phyloP scores from a whole-genome alignment of 441 rosid species.

The Erodium trifolium region DNA sequence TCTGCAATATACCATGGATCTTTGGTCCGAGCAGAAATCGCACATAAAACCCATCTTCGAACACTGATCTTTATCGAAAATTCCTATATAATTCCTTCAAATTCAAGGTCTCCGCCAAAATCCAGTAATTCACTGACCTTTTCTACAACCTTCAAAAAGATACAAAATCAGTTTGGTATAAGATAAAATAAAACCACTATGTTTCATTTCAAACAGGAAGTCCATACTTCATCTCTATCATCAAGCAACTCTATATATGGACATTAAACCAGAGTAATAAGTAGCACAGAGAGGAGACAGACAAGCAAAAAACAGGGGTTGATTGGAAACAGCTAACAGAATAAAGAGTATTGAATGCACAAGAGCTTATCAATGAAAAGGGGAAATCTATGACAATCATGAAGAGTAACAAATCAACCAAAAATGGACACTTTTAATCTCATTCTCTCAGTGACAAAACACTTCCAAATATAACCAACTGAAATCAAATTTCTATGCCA shows the following conservation, averaged over 20 bases:
- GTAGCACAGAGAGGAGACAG: background rate
- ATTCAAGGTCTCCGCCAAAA: slow-evolving; percentile 7
- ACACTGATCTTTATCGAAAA: slow-evolving; percentile 7
- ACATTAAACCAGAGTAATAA: background rate
- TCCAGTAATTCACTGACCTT: background rate
- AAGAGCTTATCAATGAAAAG: slow-evolving; percentile 11
- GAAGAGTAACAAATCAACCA: background rate
- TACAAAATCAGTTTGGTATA: slow-evolving; percentile 11
- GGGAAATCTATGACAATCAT: slow-evolving; percentile 7
- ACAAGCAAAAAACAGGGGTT: background rate
- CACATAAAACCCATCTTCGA: slow-evolving; percentile 73
- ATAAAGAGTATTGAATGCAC: background rate
- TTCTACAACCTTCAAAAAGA: slow-evolving; percentile 19
- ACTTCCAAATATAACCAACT: background rate
- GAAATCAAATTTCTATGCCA: background rate
- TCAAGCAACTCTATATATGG: background rate
- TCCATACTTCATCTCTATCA: background rate
- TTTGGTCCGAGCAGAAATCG: slow-evolving; percentile 89
- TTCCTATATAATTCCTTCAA: slow-evolving; percentile 16
- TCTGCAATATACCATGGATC: slow-evolving; percentile 83
- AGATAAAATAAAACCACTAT: background rate
- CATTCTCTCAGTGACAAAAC: background rate
- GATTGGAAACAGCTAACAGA: background rate
- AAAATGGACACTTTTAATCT: background rate
- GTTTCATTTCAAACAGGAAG: slow-evolving; percentile 4